Base-by-base conservation (phyloP, 768 basidiomycete species). In the Termitomyces titanicus region DNA sequence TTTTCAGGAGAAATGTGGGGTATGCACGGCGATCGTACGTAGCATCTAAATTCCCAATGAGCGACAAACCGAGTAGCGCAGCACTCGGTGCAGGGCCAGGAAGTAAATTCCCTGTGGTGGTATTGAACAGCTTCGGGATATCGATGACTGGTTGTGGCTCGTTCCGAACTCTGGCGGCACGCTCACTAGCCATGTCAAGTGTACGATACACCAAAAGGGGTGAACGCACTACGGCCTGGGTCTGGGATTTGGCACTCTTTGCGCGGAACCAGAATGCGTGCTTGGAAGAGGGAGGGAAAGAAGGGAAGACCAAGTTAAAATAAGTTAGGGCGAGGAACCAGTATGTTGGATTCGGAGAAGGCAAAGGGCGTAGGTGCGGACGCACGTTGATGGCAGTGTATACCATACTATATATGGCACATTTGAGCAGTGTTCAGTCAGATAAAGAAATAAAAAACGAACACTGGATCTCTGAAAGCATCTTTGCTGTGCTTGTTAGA, bases 371-470 rank as follows among this genome's bases (percentile, higher is more conserved):
- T 50, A 78, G 70, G 64, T 76, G 77, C 4, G 81, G 76, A 2
- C 86, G 79, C 22, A 87, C 70, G 67, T 86, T 89, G 33, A 85
- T 70, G 13, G 86, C 86, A 5, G 85, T 84, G 68, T 89, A 89
- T 68, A 88, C 77, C 80, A 88, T 79, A 60, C 78, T 79, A 49
- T 22, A 49, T 22, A 38, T 38, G 18, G 18, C 34, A 35, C 44
- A 43, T 47, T 45, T 15, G 29, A 52, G 40, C n/a, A 44, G 43
- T 24, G 37, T 45, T 15, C 7, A 27, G 17, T 12, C n/a, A 13
- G 15, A 27, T 25, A 11, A 31, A 33, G 27, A 34, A 20, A n/a
- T 11, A 47, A 34, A 33, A 25, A 22, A 58, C 55, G 35, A 57
- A 63, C 64, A 65, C 56, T 22, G 64, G 64, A 24, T 60, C 52